Conservation (phyloP, 2,329 filamentous ascomycete genomes). For the Aspergillus arachidicola region DNA sequence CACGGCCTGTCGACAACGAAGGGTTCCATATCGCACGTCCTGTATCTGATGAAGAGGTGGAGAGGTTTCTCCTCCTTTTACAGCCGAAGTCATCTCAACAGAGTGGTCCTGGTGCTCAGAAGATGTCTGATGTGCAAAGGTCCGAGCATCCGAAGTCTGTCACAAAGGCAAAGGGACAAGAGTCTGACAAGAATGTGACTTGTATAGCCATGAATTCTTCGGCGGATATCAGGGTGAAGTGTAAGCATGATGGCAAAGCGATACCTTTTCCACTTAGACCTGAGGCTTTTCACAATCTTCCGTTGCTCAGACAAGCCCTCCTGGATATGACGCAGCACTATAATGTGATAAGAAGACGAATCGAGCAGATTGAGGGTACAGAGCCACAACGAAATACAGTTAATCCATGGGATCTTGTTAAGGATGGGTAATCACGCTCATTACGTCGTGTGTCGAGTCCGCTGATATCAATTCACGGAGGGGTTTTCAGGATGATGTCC, state of each 20-base stretch:
- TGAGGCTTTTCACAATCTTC: conserved; percentile 10
- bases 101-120: background rate
- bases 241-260: conserved; percentile 7
- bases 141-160: background rate
- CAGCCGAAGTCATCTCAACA: background rate
- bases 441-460: background rate
- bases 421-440: background rate
- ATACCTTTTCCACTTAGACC: conserved; percentile 14
- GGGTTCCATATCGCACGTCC: background rate
- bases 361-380: background rate
- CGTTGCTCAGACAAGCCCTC: conserved; percentile 5
- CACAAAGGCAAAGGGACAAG: background rate
- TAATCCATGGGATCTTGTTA: conserved; percentile 3
- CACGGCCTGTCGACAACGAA: background rate
- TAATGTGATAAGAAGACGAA: background rate
- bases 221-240: background rate
- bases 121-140: background rate
- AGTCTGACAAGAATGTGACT: background rate
- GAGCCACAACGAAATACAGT: background rate
- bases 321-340: conserved; percentile 3
- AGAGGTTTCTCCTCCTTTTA: background rate
- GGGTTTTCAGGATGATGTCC: background rate
- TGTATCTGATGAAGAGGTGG: background rate
- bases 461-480: background rate
- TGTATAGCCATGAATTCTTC: background rate